Conservation (phyloP, 1,284 basidiomycete genomes). For the Trichosporon sp. region DNA sequence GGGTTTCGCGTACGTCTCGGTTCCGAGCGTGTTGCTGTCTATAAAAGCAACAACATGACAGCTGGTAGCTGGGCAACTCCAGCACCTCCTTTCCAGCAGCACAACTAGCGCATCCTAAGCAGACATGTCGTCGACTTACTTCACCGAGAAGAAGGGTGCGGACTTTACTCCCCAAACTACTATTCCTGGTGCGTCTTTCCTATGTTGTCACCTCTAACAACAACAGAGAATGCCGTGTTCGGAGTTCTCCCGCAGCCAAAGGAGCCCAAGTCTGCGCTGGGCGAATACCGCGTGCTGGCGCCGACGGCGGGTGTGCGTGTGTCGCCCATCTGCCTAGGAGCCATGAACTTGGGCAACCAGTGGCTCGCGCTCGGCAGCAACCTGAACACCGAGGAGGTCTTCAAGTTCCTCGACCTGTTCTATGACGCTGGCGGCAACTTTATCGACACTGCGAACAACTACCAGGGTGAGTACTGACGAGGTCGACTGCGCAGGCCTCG, state of each 20-base stretch:
- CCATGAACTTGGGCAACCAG: slow-evolving; percentile 52
- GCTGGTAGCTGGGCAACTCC: too few species aligned
- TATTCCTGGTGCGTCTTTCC: background rate
- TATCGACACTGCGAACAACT: slow-evolving; percentile 46
- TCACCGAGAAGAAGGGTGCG: background rate
- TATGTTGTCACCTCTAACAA: background rate
- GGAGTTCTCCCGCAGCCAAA: background rate
- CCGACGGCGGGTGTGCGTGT: slow-evolving; percentile 47
- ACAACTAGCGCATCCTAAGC: too few species aligned
- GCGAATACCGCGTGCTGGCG: slow-evolving; percentile 28
- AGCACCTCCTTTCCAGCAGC: too few species aligned
- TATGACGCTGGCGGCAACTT: slow-evolving; percentile 42
- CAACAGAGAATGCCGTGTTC: background rate
- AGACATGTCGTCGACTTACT: background rate
- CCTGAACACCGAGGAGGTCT: slow-evolving; percentile 20
- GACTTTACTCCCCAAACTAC: background rate
- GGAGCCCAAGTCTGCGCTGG: slow-evolving; percentile 18
- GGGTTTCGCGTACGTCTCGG: too few species aligned
- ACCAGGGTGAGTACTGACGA: slow-evolving; percentile 25
- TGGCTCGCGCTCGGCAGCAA: slow-evolving; percentile 2
- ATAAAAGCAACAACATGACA: too few species aligned
- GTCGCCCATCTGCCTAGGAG: slow-evolving; percentile 53
- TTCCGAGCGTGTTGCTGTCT: too few species aligned
- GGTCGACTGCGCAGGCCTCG: background rate
- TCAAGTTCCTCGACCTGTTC: slow-evolving; percentile 43